Evolutionary conservation across 164 flowering plant genomes (phyloP), one percentile per base, ranked within the genome.

Genomic region (Annona cherimola): DNA sequence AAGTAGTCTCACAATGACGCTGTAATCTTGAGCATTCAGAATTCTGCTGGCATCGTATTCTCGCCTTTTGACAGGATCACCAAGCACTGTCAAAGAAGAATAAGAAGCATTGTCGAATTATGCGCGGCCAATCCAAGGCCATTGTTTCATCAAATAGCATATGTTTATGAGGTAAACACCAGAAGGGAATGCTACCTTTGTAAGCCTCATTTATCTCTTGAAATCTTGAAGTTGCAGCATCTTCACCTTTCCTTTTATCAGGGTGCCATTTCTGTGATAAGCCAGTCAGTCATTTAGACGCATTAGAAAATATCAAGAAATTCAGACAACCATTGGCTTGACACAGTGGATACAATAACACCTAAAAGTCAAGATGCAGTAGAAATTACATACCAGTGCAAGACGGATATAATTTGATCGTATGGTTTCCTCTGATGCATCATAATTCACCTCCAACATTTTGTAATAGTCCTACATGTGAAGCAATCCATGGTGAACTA

Each of bases 201-300:
- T 95, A 95, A 43, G 99, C 99, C 83, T 95, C 99, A 79, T 88
- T 95, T 68, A 93, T 95, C 76, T 91, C 96, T 78, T 95, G 98
- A 81, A 95, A 95, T 69, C 79, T 89, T 2, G 87, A 74, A 19
- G 99, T 91, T 18, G 92, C 82, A 73, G 68, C 42, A n/a, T 86
- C 91, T 77, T 84, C 74, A 54, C 71, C 87, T 69, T 89, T 90
- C 73, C 83, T 83, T 82, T 93, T 95, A 75, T 95, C 99, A 26
- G 99, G 99, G 76, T 94, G 98, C 97, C 97, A 94, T 81, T 86
- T 89, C 98, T 94, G 83, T 73, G 63, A n/a, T 46, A 54, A 69
- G 26, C 1, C 66, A 26, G 26, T n/a, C n/a, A 72, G 66, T 50
- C 57, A 50, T 50, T 16, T 50, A 50, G 50, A 4, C 0, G 57